These are phyloP conservation scores for Phytophthora macrochlamydospora DNA, from an alignment of 352 stramenopile genomes.

Conservation along the genomic window DNA sequence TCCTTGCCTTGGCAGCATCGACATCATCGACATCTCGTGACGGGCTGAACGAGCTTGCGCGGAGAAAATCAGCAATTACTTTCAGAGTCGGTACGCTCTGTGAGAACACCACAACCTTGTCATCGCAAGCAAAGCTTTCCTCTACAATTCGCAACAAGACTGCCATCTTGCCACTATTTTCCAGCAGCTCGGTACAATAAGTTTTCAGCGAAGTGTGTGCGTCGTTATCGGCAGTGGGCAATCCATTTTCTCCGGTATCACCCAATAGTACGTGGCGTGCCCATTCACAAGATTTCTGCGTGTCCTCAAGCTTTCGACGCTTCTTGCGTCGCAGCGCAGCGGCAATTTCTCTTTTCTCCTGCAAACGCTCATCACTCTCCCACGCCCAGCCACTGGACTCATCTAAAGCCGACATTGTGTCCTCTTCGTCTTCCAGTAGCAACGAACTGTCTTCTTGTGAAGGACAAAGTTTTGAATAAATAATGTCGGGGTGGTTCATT, in stretches of 20 bases:
- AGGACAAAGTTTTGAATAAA: conserved; percentile 70
- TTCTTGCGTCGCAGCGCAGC: conserved; percentile 54
- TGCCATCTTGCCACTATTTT: conserved; percentile 85
- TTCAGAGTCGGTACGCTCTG: conserved; percentile 88
- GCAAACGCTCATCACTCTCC: conserved; percentile 67
- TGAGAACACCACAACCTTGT: conserved; percentile 90
- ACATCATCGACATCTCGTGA: conserved; percentile 27
- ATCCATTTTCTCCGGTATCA: not conserved
- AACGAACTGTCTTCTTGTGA: conserved; percentile 28
- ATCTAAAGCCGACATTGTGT: conserved; percentile 18
- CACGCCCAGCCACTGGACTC: conserved; percentile 58
- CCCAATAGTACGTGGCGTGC: conserved; percentile 54
- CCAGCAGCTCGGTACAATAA: conserved; percentile 57
- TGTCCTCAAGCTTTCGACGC: conserved; percentile 66
- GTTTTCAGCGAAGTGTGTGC: not conserved
- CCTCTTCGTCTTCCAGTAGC: conserved; percentile 38
- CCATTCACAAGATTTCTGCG: conserved; percentile 72
- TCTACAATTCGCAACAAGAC: conserved; percentile 77
- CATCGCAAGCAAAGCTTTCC: conserved; percentile 70
- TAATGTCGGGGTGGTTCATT: conserved; percentile 91
- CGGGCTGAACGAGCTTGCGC: conserved; percentile 57
- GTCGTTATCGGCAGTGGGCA: not conserved
- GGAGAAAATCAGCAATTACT: conserved; percentile 75
- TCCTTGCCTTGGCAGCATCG: conserved; percentile 19
- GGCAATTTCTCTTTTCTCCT: conserved; percentile 56